Evolutionary conservation across 2,329 filamentous ascomycete genomes (phyloP).

Genomic region (Botrytis hyacinthi): DNA sequence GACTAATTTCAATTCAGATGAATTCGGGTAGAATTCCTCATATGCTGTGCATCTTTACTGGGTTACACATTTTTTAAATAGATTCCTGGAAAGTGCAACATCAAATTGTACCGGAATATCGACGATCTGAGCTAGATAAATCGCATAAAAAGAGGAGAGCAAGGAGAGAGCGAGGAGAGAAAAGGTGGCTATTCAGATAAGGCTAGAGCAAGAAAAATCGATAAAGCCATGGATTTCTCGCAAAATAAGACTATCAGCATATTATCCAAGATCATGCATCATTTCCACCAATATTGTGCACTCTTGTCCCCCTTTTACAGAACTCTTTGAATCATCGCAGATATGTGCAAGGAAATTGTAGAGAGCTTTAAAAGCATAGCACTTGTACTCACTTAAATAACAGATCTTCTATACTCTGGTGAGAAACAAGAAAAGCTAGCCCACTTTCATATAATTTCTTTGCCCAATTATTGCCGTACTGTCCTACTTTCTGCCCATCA

Average conservation of each 20-base stretch:
- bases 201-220: not conserved
- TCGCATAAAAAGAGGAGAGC: no score
- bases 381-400: not conserved
- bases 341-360: not conserved
- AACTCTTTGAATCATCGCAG: not conserved
- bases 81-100: no score
- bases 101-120: not conserved
- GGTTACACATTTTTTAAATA: no score
- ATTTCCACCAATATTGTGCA: not conserved
- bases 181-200: not conserved
- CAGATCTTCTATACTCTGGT: accelerated
- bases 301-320: not conserved
- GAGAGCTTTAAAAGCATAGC: not conserved
- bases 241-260: not conserved
- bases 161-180: not conserved
- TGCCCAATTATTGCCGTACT: not conserved
- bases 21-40: accelerated
- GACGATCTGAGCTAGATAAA: not conserved
- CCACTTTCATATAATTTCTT: not conserved
- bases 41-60: not conserved
- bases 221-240: not conserved
- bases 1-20: not conserved
- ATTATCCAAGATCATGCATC: not conserved
- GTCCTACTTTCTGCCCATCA: not conserved
- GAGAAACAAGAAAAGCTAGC: not conserved